Conservation (phyloP, 176 grass and related monocot genomes). For the Zizania latifolia region DNA sequence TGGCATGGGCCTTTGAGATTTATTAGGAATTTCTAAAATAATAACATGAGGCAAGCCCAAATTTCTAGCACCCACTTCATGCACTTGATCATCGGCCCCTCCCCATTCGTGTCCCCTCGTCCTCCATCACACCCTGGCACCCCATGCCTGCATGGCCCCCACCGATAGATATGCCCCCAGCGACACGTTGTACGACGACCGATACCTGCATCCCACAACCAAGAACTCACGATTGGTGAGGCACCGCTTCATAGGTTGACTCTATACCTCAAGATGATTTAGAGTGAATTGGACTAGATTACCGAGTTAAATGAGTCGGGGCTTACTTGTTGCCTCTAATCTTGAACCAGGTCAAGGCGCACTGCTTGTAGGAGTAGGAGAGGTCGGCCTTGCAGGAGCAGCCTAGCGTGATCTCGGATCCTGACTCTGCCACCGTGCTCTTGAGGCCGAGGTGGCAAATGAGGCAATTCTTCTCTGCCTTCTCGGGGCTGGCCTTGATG, state of each 20-base stretch:
- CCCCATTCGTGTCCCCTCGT: background rate
- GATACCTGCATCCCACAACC: conserved; percentile 41
- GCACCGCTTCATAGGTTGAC: background rate
- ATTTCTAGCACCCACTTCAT: conserved; percentile 99
- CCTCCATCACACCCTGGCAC: background rate
- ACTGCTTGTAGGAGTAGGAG: conserved; percentile 81
- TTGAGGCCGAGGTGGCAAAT: conserved; percentile 96
- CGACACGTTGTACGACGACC: conserved; percentile 69
- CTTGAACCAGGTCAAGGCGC: conserved; percentile 90
- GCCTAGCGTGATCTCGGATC: conserved; percentile 64
- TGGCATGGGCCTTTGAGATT: no score
- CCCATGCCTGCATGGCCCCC: conserved; percentile 13
- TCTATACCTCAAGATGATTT: background rate
- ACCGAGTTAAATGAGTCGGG: background rate
- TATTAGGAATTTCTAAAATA: no score
- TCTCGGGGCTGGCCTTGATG: conserved; percentile 48
- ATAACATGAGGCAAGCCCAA: no score
- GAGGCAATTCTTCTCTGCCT: conserved; percentile 69
- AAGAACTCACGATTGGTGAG: background rate
- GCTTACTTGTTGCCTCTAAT: conserved; percentile 93
- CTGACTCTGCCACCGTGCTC: conserved; percentile 42
- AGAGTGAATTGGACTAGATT: background rate
- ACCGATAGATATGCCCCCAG: conserved; percentile 73
- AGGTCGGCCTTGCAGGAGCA: conserved; percentile 98
- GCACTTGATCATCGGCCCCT: conserved; percentile 50